These are phyloP conservation scores for Cornus controversa DNA, from an alignment of 148 eudicot species.

Conservation along the genomic window DNA sequence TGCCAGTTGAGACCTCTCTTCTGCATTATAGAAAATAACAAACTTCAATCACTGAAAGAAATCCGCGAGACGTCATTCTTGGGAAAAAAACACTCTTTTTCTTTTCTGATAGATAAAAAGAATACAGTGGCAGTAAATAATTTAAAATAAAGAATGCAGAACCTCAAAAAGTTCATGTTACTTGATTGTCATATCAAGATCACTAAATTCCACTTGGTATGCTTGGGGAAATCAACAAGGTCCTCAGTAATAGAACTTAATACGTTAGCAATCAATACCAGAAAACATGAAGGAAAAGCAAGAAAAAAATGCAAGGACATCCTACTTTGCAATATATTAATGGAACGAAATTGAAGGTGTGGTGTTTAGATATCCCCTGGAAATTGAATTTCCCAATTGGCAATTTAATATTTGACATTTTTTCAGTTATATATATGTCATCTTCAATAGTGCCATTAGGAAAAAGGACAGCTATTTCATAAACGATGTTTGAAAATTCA, in stretches of 20 bases:
- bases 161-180: not conserved
- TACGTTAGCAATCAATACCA: too few species aligned
- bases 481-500: too few species aligned
- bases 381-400: not conserved
- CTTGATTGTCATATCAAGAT: not conserved
- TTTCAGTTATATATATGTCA: not conserved
- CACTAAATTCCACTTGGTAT: not conserved
- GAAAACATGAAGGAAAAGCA: too few species aligned
- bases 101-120: too few species aligned
- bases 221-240: not conserved
- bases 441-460: not conserved
- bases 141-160: not conserved
- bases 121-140: not conserved
- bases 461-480: not conserved
- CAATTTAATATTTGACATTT: too few species aligned
- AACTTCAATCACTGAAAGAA: not conserved
- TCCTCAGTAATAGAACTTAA: too few species aligned
- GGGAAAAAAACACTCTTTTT: too few species aligned
- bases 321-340: too few species aligned
- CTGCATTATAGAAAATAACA: conserved; percentile 35
- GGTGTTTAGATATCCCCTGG: too few species aligned
- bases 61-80: not conserved
- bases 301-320: too few species aligned
- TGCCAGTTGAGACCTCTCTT: conserved; percentile 79
- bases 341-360: not conserved